Base-by-base conservation (phyloP, 2,329 filamentous ascomycete species). In the Apiospora phragmitis region DNA sequence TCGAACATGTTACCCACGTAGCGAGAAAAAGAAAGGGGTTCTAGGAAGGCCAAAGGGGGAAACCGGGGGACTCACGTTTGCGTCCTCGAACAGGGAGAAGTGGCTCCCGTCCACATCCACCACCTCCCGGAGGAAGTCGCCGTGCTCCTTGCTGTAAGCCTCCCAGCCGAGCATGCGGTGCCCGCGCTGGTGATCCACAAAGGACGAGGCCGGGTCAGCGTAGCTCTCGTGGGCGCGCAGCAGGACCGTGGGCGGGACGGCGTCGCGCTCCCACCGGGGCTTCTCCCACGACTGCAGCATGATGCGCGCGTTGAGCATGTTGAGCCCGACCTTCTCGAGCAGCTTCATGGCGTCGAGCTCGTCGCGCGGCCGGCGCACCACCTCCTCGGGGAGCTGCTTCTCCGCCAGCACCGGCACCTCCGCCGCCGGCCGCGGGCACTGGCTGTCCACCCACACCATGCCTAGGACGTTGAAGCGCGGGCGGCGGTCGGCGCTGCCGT, bases 101-200 rank as follows among this genome's bases (percentile, higher is more conserved):
- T 89, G 87, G 70, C 88, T 82, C 0, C 87, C 86, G 0, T 86
- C 80, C 1, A 88, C 79, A 14, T 86, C 83, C n/a, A 87, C 71
- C 1, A 87, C 80, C 16, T 82, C 76, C 35, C 77, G 76, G 14
- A 89, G 82, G 74, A 88, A 80, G 29, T 78, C 77, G 38, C 79
- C 79, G 29, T 83, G 78, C 51, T 75, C 69, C 16, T 70, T 68
- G 43, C 68, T 73, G 62, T 89, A 87, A 11, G 72, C 67, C 2
- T 82, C 83, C 87, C 87, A 89, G 12, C 87, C 87, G 1, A 89
- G 79, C 68, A 78, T 74, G 2, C 73, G 76, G 21, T 85, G 83
- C 0, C 77, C 71, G 0, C 87, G 83, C 29, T 80, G 74, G n/a
- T 82, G 71, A 70, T 89, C 87, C 12, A 88, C 80, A 4, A 78